phyloP scores from a whole-genome alignment of 1,284 basidiomycete species.

The Pascua sp. region DNA sequence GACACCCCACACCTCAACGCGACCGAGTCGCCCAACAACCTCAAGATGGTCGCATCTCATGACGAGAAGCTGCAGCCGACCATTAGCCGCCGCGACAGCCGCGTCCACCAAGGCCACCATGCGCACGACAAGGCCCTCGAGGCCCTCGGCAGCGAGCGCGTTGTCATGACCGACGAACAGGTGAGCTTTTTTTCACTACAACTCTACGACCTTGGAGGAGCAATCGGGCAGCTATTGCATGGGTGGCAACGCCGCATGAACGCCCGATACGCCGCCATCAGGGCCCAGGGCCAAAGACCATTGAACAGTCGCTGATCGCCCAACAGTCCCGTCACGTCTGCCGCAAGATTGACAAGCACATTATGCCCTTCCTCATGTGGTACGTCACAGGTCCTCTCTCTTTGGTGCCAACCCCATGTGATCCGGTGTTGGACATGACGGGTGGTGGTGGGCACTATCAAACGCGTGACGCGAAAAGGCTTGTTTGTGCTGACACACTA shows the following conservation, averaged over 20 bases:
- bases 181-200: conserved; percentile 13
- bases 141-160: conserved; percentile 23
- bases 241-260: too few relatives aligned
- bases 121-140: conserved; percentile 26
- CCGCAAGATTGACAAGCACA: conserved; percentile 34
- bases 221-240: too few relatives aligned
- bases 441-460: neutral
- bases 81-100: too few relatives aligned
- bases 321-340: conserved; percentile 11
- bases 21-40: too few relatives aligned
- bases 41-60: too few relatives aligned
- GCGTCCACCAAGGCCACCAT: too few relatives aligned
- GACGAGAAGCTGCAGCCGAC: too few relatives aligned
- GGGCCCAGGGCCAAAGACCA: neutral
- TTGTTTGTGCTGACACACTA: neutral
- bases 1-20: too few relatives aligned
- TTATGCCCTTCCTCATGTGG: conserved; percentile 37
- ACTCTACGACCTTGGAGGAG: too few relatives aligned
- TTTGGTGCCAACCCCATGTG: neutral
- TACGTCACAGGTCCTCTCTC: neutral
- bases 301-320: too few relatives aligned
- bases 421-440: neutral
- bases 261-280: neutral
- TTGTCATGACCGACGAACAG: conserved; percentile 29
- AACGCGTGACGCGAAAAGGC: neutral